Percentiles rank a stretch among this genome's conserved stretches.
These are phyloP conservation scores for Apiospora rasikravindrae DNA, from an alignment of 2,329 filamentous ascomycete genomes.

Conservation along the genomic window DNA sequence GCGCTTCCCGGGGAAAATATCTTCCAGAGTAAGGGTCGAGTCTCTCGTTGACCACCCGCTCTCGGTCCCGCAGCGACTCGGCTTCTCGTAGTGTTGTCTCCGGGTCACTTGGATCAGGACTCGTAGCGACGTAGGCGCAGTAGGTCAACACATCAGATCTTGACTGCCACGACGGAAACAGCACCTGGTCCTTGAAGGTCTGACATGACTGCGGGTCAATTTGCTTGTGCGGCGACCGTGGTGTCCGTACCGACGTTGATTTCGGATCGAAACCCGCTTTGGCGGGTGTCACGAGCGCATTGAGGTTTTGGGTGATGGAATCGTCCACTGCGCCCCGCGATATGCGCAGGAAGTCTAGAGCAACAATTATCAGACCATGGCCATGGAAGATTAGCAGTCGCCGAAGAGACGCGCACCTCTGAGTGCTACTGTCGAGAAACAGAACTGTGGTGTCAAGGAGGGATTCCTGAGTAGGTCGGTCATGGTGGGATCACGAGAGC, in stretches of 20 bases:
- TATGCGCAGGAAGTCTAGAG: conserved; percentile 83
- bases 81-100: conserved; percentile 72
- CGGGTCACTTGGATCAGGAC: conserved; percentile 85
- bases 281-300: conserved; percentile 82
- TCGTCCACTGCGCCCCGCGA: conserved; percentile 89
- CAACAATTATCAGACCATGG: conserved; percentile 24
- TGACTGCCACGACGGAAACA: conserved; percentile 89
- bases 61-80: conserved; percentile 72
- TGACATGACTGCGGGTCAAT: conserved; percentile 70
- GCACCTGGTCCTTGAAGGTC: conserved; percentile 74
- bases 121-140: conserved; percentile 86
- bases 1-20: conserved; percentile 79
- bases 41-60: conserved; percentile 82
- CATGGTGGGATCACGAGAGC: conserved; percentile 50
- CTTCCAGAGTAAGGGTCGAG: conserved; percentile 89
- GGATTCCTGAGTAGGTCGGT: conserved; percentile 52
- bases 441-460: conserved; percentile 73
- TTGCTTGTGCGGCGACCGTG: conserved; percentile 53
- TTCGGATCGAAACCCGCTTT: conserved; percentile 76
- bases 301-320: conserved; percentile 90
- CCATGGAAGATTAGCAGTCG: conserved; percentile 14
- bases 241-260: conserved; percentile 70
- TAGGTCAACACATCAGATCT: conserved; percentile 86
- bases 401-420: conserved; percentile 59
- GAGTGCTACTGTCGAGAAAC: conserved; percentile 72